Evolutionary conservation across 1,284 basidiomycete genomes (phyloP).

Genomic region (Acaromyces ingoldii): DNA sequence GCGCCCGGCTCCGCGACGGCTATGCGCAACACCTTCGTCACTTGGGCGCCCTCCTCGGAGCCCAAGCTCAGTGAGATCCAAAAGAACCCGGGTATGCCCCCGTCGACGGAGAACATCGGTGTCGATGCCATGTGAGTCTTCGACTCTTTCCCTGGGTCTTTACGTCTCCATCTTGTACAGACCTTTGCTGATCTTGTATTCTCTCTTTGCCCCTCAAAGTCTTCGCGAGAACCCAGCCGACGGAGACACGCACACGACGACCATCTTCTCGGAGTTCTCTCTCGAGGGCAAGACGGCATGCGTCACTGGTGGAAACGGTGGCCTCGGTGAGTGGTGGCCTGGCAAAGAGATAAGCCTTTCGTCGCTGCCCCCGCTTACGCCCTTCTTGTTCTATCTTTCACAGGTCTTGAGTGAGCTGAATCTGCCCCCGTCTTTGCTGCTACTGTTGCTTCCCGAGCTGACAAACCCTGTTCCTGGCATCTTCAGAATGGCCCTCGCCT

Average conservation of each 20-base stretch:
- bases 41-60: conserved; percentile 10
- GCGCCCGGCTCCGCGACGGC: background rate
- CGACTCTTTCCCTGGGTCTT: background rate
- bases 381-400: no score
- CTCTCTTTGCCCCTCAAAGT: background rate
- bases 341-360: no score
- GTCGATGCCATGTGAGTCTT: conserved; percentile 37
- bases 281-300: conserved; percentile 69
- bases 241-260: conserved; percentile 43
- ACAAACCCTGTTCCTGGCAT: background rate
- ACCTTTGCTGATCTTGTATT: background rate
- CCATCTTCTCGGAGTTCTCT: conserved; percentile 67
- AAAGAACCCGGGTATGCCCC: conserved; percentile 43
- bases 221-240: conserved; percentile 38
- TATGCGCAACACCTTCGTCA: conserved; percentile 5
- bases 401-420: conserved; percentile 3
- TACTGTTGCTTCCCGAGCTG: background rate
- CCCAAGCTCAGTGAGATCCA: conserved; percentile 8
- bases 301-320: conserved; percentile 62
- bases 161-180: background rate
- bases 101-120: conserved; percentile 47
- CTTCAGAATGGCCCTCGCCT: conserved; percentile 8
- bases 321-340: conserved; percentile 58
- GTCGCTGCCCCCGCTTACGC: no score
- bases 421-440: background rate